These are phyloP conservation scores for Nidula niveotomentosa DNA, from an alignment of 1,284 basidiomycete species.

Conservation along the genomic window DNA sequence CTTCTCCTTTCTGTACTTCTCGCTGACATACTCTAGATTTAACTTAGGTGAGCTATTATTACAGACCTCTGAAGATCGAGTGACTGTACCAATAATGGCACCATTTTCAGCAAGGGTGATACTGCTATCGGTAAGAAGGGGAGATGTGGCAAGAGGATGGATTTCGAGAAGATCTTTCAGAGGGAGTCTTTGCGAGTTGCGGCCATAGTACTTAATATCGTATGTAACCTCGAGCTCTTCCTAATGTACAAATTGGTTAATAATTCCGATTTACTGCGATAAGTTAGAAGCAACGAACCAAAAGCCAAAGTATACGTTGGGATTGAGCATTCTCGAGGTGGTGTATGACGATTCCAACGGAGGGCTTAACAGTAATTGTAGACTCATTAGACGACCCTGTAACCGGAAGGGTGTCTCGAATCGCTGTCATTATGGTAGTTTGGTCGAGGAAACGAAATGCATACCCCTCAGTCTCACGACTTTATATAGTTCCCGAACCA, in stretches of 20 bases:
- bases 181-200: slow-evolving; percentile 31
- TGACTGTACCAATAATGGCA: slow-evolving; percentile 41
- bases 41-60: background rate
- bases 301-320: slow-evolving; percentile 51
- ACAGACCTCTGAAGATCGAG: background rate
- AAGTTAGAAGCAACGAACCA: slow-evolving; percentile 27
- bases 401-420: too few species aligned
- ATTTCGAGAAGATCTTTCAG: slow-evolving; percentile 40
- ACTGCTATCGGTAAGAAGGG: slow-evolving; percentile 44
- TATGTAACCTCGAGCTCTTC: slow-evolving; percentile 51
- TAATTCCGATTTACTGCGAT: background rate
- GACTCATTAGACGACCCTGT: too few species aligned
- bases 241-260: slow-evolving; percentile 20
- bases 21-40: slow-evolving; percentile 39
- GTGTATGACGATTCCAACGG: slow-evolving; percentile 33
- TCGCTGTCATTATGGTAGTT: too few species aligned
- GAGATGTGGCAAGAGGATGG: slow-evolving; percentile 45
- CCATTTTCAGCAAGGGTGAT: slow-evolving; percentile 46
- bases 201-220: slow-evolving; percentile 46
- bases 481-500: too few species aligned
- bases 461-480: too few species aligned
- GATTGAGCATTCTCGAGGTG: slow-evolving; percentile 52
- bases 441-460: too few species aligned
- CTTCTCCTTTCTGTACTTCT: slow-evolving; percentile 42
- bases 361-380: too few species aligned